Evolutionary conservation across 352 stramenopile genomes (phyloP), one percentile per base, ranked within the genome.

Genomic region (Lagenidium sp.): DNA sequence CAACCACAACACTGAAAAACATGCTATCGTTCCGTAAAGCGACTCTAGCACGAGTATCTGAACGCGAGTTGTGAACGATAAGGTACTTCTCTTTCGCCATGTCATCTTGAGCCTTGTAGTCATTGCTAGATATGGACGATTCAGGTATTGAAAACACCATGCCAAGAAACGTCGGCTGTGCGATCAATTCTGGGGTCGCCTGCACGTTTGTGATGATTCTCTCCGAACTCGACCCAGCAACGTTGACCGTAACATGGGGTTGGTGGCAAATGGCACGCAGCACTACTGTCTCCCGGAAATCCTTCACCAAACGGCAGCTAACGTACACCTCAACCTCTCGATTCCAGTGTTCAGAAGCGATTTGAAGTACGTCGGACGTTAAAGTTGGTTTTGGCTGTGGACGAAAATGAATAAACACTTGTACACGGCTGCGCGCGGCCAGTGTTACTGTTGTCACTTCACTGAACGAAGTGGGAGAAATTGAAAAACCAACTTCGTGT

Each of bases 371-470:
- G 19, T 52, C 63, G 30, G 39, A 29, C 35, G 62, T 35, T 48
- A 48, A 19, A 2, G 18, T 43, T 18, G 54, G 37, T 24, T 68
- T 71, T 10, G 76, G 76, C n/a, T 74, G 68, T 15, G 81, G 81
- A 16, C 81, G 69, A 36, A 86, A 94, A 48, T 94, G 78, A n/a
- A 94, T 42, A 47, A 94, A 94, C 1, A 94, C 75, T 65, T 94
- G 81, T 39, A 86, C 78, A 10, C 74, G 74, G 16, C 58, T 55
- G 42, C 84, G 74, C 0, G 78, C 72, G 29, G 61, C 69, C 0
- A 94, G 60, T 0, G 78, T 91, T 18, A 94, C 65, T 1, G 74
- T 82, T 1, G 74, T 73, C 2, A 94, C 73, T 38, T 94, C 81
- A 15, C 69, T 90, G 39, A 91, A 89, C 16, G 81, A 90, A 32